phyloP scores from a whole-genome alignment of 345 rosid species.

The Euphorbia peplus region DNA sequence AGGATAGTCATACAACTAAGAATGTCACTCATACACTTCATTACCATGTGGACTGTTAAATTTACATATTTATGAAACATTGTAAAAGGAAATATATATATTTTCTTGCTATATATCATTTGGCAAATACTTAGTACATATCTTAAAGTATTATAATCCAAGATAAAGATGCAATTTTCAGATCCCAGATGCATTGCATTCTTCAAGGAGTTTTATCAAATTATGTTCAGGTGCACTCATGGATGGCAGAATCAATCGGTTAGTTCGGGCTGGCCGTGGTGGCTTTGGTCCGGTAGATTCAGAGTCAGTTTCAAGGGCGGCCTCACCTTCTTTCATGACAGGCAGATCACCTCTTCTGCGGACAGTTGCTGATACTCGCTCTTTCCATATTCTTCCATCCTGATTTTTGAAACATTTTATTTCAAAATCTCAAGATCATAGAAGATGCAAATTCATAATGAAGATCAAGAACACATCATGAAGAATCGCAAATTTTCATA shows the following conservation, averaged over 20 bases:
- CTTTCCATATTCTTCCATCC: constrained; percentile 98
- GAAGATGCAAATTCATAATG: neutral
- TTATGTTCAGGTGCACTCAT: constrained; percentile 88
- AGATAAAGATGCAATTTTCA: constrained; percentile 18
- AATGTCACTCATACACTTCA: no score
- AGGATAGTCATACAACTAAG: no score
- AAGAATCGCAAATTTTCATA: neutral
- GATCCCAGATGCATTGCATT: constrained; percentile 61
- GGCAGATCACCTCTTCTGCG: constrained; percentile 64
- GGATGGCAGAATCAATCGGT: constrained; percentile 72
- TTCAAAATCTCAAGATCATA: constrained; percentile 10
- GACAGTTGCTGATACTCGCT: constrained; percentile 63
- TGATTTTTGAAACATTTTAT: constrained; percentile 23
- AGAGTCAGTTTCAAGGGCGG: constrained; percentile 36
- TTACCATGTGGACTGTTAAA: constrained; percentile 4
- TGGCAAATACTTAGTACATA: neutral
- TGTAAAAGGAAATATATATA: neutral
- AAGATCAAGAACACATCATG: neutral
- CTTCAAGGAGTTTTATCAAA: constrained; percentile 77
- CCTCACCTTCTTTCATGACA: constrained; percentile 50
- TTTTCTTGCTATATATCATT: neutral
- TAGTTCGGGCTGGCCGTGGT: constrained; percentile 38
- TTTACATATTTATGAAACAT: neutral
- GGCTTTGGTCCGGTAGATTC: constrained; percentile 37
- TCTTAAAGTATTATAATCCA: neutral